Base-by-base conservation (phyloP, 1,139 yeast genomes). In the Suhomyces maxii region DNA sequence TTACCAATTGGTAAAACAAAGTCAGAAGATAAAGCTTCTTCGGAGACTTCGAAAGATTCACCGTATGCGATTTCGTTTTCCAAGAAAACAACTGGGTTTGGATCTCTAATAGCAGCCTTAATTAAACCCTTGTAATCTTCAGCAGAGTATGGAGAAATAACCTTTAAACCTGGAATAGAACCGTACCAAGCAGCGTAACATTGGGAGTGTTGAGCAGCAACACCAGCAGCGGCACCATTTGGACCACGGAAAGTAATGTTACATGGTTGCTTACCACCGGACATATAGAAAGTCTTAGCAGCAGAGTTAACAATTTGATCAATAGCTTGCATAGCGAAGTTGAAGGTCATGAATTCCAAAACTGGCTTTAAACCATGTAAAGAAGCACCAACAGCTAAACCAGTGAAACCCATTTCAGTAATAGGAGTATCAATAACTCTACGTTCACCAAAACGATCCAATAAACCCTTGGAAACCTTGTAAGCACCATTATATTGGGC, bases 211-310 rank as follows among this genome's bases (percentile, higher is more conserved):
- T 93, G 99, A 50, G 99, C 99, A 60, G 83, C 99, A 60, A 93
- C 99, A 81, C 99, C 98, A 41, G 97, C 97, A 59, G 99, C 97
- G 43, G 99, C 97, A 73, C 99, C 99, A 72, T 95, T 95, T 53
- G 99, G 98, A 63, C 99, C 99, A 75, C 99, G 86, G 81, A 95
- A 95, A 44, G 96, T 91, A 64, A 93, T 89, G 73, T 89, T 91
- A 79, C 97, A 91, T 53, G 91, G 91, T 74, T 91, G 97, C 55
- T 84, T 87, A 78, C 99, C 99, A 69, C 99, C 99, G 53, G 97
- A 88, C 99, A 93, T 93, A 77, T 93, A 93, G 73, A 84, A 89
- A 41, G 99, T 93, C 80, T 93, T 95, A 52, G 98, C 99, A 51
- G 97, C 99, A 48, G 98, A 91, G 81, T 93, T 93, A 73, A 93